phyloP scores from a whole-genome alignment of 2,329 filamentous ascomycete species.

The Cadophora gregata region DNA sequence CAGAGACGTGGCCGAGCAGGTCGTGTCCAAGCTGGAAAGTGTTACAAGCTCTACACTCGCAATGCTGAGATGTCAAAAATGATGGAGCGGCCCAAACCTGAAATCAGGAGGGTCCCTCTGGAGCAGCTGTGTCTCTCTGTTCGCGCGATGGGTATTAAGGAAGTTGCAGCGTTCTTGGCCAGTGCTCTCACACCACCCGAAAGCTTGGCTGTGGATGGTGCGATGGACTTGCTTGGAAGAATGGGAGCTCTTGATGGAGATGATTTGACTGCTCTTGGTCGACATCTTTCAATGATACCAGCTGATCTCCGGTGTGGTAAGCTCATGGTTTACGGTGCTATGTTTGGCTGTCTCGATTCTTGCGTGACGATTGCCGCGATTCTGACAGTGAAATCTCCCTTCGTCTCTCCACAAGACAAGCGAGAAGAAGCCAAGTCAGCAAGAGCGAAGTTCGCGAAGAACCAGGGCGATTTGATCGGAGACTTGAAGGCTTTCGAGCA shows the following conservation, averaged over 20 bases:
- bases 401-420: conserved; percentile 82
- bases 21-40: conserved; percentile 86
- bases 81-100: conserved; percentile 87
- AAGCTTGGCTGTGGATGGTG: conserved; percentile 82
- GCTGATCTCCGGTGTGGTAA: conserved; percentile 93
- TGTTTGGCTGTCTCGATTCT: conserved; percentile 90
- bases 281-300: conserved; percentile 93
- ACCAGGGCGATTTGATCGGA: conserved; percentile 87
- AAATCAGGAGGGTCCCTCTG: conserved; percentile 89
- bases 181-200: conserved; percentile 90
- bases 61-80: conserved; percentile 82
- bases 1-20: conserved; percentile 92
- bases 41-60: conserved; percentile 94
- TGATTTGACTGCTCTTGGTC: conserved; percentile 86
- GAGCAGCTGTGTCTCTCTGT: conserved; percentile 96
- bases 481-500: conserved; percentile 84
- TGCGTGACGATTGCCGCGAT: conserved; percentile 90
- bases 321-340: conserved; percentile 91
- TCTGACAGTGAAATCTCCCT: conserved; percentile 87
- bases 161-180: conserved; percentile 81
- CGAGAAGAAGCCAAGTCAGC: conserved; percentile 82
- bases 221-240: conserved; percentile 76
- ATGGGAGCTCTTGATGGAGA: conserved; percentile 91
- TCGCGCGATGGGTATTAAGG: conserved; percentile 88
- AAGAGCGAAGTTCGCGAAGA: conserved; percentile 73